These are phyloP conservation scores for Vigna trinervia DNA, from an alignment of 306 rosid genomes.

Conservation along the genomic window DNA sequence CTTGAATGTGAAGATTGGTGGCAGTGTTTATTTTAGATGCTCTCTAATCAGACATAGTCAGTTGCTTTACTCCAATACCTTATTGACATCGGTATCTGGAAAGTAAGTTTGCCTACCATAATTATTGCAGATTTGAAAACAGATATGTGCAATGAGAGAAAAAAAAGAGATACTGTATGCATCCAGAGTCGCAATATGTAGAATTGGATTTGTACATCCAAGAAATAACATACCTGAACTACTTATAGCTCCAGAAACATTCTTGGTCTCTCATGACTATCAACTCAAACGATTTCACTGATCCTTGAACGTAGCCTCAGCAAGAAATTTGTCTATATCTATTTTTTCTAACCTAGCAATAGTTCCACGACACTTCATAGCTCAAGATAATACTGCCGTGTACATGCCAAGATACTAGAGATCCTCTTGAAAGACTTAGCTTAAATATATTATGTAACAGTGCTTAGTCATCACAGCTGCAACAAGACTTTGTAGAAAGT, in stretches of 20 bases:
- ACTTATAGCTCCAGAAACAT: slow-evolving; percentile 47
- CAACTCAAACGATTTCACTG: slow-evolving; percentile 46
- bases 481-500: slow-evolving; percentile 52
- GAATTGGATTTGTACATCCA: slow-evolving; percentile 37
- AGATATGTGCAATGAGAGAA: slow-evolving; percentile 24
- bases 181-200: slow-evolving; percentile 32
- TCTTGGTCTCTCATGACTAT: slow-evolving; percentile 50
- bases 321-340: slow-evolving; percentile 40
- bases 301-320: slow-evolving; percentile 49
- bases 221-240: slow-evolving; percentile 60
- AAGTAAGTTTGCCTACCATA: slow-evolving; percentile 20
- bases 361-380: slow-evolving; percentile 45
- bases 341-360: slow-evolving; percentile 55
- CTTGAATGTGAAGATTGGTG: background rate
- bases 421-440: slow-evolving; percentile 53
- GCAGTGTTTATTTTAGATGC: background rate
- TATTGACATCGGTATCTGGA: slow-evolving; percentile 13
- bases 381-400: slow-evolving; percentile 45
- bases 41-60: slow-evolving; percentile 19
- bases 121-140: slow-evolving; percentile 30
- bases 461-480: slow-evolving; percentile 45
- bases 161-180: background rate
- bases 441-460: slow-evolving; percentile 43
- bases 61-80: slow-evolving; percentile 22
- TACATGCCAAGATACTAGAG: slow-evolving; percentile 48